These are phyloP conservation scores for Limonium bicolor DNA, from an alignment of 148 eudicot genomes.

Conservation along the genomic window DNA sequence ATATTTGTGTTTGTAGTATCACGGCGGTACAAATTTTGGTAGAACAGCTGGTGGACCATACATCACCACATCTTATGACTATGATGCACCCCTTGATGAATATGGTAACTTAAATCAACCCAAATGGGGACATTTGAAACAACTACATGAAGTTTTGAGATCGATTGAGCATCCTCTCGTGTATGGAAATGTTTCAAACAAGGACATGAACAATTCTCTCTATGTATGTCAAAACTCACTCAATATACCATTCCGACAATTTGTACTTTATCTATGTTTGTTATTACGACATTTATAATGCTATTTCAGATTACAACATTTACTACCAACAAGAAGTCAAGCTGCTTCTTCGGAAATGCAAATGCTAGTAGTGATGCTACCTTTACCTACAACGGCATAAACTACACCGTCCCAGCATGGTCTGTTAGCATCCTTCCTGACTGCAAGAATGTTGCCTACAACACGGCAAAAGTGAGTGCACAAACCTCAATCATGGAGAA, in stretches of 20 bases:
- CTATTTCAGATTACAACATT: slow-evolving; percentile 6
- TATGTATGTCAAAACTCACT: not conserved
- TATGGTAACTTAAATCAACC: slow-evolving; percentile 19
- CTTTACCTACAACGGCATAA: slow-evolving; percentile 23
- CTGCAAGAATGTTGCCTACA: slow-evolving; percentile 33
- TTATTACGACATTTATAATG: not conserved
- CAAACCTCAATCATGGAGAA: slow-evolving; percentile 16
- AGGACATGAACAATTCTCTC: not conserved
- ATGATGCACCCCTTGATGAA: slow-evolving; percentile 31
- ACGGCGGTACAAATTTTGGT: slow-evolving; percentile 48
- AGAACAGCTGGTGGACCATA: slow-evolving; percentile 28
- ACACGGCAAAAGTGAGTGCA: slow-evolving; percentile 53
- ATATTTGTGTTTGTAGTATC: slow-evolving; percentile 16
- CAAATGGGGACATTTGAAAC: slow-evolving; percentile 25
- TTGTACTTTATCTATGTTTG: too few species aligned
- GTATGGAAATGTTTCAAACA: slow-evolving; percentile 3
- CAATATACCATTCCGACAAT: too few species aligned
- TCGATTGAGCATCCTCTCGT: slow-evolving; percentile 12
- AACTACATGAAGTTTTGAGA: slow-evolving; percentile 11
- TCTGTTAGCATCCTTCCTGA: slow-evolving; percentile 65
- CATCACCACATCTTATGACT: slow-evolving; percentile 29
- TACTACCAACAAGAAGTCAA: slow-evolving; percentile 1
- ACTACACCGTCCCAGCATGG: slow-evolving; percentile 56
- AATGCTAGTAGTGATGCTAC: slow-evolving; percentile 16
- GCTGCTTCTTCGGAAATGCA: slow-evolving; percentile 8